Evolutionary conservation across 495 filamentous ascomycete genomes (phyloP).

Genomic region (Lepraria neglecta): DNA sequence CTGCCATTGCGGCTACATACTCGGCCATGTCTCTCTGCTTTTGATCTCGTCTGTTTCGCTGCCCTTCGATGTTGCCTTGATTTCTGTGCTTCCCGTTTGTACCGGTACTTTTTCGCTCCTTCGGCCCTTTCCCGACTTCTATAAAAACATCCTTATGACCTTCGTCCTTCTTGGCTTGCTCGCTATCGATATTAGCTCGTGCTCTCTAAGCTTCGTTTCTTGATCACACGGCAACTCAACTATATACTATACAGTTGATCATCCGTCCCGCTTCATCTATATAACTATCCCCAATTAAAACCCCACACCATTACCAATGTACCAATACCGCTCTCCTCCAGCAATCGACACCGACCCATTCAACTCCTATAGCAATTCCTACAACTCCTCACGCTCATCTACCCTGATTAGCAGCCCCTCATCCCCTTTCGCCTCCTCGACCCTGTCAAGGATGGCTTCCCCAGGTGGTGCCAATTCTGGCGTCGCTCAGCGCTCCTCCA

Average conservation of each 20-base stretch:
- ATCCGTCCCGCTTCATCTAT: conserved; percentile 5
- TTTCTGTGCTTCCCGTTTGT: conserved; percentile 5
- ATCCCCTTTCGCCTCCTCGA: conserved; percentile 15
- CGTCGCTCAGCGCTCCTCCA: conserved; percentile 28
- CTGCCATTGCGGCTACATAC: conserved; percentile 11
- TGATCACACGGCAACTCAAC: not conserved
- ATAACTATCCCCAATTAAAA: not conserved
- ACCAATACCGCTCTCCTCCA: conserved; percentile 13
- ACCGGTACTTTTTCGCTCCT: conserved; percentile 1
- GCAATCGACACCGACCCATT: conserved; percentile 7
- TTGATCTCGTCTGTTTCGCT: conserved; percentile 4
- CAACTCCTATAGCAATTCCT: conserved; percentile 11
- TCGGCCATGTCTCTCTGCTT: conserved; percentile 1
- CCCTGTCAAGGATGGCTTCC: conserved; percentile 33
- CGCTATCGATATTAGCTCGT: conserved; percentile 8
- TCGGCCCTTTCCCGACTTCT: conserved; percentile 2
- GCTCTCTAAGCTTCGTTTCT: conserved; percentile 1
- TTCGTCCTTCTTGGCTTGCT: conserved; percentile 1
- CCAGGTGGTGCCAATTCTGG: conserved; percentile 10
- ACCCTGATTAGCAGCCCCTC: conserved; percentile 21
- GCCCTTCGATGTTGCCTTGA: conserved; percentile 10
- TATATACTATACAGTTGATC: conserved; percentile 1
- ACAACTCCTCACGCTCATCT: conserved; percentile 14
- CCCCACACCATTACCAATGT: conserved; percentile 5
- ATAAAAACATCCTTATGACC: conserved; percentile 5